Evolutionary conservation across 2,329 filamentous ascomycete species (phyloP).

Genomic region (Pochonia chlamydosporia): DNA sequence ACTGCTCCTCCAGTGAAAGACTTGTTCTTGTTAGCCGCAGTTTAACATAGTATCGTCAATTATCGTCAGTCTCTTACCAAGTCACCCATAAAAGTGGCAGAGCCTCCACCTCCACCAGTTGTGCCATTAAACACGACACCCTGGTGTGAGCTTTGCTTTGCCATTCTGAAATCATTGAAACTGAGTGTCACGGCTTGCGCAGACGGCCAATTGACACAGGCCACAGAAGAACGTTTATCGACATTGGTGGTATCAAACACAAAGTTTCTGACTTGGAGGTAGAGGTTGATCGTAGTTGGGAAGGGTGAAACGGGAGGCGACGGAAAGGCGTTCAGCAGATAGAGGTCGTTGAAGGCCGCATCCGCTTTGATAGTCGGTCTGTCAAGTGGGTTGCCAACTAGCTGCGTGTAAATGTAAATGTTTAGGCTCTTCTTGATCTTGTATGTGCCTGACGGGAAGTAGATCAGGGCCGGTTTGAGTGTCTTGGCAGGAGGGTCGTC

Average conservation of each 20-base stretch:
- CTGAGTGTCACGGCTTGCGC: conserved; percentile 11
- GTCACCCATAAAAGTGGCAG: conserved; percentile 12
- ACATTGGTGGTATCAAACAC: conserved; percentile 10
- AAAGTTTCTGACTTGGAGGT: conserved; percentile 11
- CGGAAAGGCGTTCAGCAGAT: conserved; percentile 10
- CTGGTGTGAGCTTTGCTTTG: conserved; percentile 8
- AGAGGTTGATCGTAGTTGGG: conserved; percentile 11
- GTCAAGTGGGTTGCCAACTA: conserved; percentile 10
- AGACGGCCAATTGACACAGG: conserved; percentile 12
- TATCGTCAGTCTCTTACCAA: neutral
- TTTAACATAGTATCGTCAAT: neutral
- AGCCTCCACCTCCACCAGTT: conserved; percentile 9
- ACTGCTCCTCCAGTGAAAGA: conserved; percentile 7
- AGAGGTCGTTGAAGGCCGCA: conserved; percentile 7
- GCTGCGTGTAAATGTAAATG: conserved; percentile 3
- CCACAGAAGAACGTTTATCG: conserved; percentile 4
- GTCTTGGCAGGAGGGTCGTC: conserved; percentile 9
- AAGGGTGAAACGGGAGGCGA: conserved; percentile 10
- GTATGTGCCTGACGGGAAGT: conserved; percentile 3
- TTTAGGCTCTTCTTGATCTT: neutral
- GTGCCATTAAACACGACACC: conserved; percentile 11
- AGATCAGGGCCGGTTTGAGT: conserved; percentile 1
- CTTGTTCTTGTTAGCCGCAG: neutral
- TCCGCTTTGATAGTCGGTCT: conserved; percentile 9
- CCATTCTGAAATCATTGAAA: conserved; percentile 10